Evolutionary conservation across 768 basidiomycete species (phyloP).

Genomic region (Auricularia heimuer): DNA sequence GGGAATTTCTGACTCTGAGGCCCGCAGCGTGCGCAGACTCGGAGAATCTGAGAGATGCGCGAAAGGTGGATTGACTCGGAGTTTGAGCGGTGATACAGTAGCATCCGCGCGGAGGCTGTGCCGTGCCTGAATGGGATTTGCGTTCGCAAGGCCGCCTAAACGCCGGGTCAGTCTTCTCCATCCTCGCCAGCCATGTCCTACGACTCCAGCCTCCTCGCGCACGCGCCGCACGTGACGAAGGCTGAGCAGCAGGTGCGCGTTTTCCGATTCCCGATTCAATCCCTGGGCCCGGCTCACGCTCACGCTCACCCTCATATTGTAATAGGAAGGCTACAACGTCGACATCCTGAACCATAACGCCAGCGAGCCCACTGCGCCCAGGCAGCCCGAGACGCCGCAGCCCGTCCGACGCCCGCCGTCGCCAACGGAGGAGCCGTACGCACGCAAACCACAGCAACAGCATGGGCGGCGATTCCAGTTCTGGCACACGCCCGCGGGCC

Average conservation of each 20-base stretch:
- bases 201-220: neutral
- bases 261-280: neutral
- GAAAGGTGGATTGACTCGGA: too few relatives aligned
- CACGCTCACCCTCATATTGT: constrained; percentile 1
- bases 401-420: constrained; percentile 13
- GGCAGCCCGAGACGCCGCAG: constrained; percentile 6
- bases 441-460: constrained; percentile 3
- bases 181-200: neutral
- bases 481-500: constrained; percentile 39
- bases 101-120: too few relatives aligned
- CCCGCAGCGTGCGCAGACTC: too few relatives aligned
- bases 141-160: neutral
- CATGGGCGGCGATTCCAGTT: constrained; percentile 26
- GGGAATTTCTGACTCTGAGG: too few relatives aligned
- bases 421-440: constrained; percentile 8
- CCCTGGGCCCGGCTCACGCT: neutral
- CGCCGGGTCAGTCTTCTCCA: neutral
- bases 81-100: too few relatives aligned
- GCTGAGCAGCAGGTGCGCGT: neutral
- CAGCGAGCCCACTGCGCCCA: constrained; percentile 13
- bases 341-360: constrained; percentile 26
- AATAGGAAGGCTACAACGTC: constrained; percentile 51
- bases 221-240: neutral
- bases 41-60: too few relatives aligned
- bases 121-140: too few relatives aligned